Evolutionary conservation across 352 stramenopile genomes (phyloP).

Genomic region (Aphanomyces cochlioides): DNA sequence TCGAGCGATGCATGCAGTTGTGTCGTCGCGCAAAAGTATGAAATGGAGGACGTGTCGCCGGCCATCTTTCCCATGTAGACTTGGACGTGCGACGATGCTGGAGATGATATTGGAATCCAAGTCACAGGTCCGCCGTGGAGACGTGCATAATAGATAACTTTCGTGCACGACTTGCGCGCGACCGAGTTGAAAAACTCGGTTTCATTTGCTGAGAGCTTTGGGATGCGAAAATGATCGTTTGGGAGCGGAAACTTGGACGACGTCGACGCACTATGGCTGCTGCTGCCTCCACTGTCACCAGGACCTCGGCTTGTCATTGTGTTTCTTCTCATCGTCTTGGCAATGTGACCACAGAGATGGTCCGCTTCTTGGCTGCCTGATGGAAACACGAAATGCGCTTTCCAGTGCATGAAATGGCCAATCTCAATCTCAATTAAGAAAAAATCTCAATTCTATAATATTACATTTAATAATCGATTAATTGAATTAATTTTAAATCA

Average conservation of each 20-base stretch:
- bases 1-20: slow-evolving; percentile 74
- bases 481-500: too few relatives aligned
- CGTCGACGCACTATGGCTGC: neutral
- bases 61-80: slow-evolving; percentile 54
- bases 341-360: too few relatives aligned
- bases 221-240: slow-evolving; percentile 13
- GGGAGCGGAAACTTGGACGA: slow-evolving; percentile 19
- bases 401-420: too few relatives aligned
- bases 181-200: slow-evolving; percentile 29
- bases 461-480: too few relatives aligned
- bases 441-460: too few relatives aligned
- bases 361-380: too few relatives aligned
- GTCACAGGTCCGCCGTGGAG: slow-evolving; percentile 62
- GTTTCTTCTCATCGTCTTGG: too few relatives aligned
- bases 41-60: slow-evolving; percentile 1
- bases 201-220: slow-evolving; percentile 17
- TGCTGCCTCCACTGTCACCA: too few relatives aligned
- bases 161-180: slow-evolving; percentile 49
- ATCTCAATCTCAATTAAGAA: too few relatives aligned
- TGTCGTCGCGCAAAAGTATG: slow-evolving; percentile 51
- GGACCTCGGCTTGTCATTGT: too few relatives aligned
- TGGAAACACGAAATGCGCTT: too few relatives aligned
- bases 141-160: slow-evolving; percentile 81
- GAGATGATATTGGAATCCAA: slow-evolving; percentile 68
- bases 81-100: slow-evolving; percentile 53